Evolutionary conservation across 140 eudicot genomes (phyloP).

Genomic region (Stevia rebaudiana): DNA sequence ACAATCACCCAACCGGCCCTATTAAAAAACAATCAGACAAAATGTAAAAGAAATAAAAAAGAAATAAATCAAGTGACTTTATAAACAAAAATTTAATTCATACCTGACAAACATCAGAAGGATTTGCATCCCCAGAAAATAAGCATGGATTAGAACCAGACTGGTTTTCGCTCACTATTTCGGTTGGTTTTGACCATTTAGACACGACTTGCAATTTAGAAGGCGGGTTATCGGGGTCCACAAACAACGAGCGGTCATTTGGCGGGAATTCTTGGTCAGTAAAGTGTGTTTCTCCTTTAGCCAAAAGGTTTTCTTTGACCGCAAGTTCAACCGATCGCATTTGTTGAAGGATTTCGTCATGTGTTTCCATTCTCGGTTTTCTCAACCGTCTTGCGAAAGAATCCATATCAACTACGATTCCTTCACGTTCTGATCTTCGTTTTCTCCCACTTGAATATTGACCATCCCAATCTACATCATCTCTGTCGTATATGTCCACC

Average conservation of each 20-base stretch:
- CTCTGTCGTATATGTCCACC: constrained; percentile 91
- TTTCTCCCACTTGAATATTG: constrained; percentile 96
- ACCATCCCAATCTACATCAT: constrained; percentile 97
- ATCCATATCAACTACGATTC: constrained; percentile 73
- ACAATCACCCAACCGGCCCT: constrained; percentile 99
- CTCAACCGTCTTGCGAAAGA: constrained; percentile 83
- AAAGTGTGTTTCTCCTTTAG: constrained; percentile 82
- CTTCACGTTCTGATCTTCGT: constrained; percentile 83
- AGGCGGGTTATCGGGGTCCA: constrained; percentile 82
- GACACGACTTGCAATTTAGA: constrained; percentile 90
- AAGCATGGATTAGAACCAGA: constrained; percentile 67
- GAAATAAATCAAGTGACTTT: not conserved
- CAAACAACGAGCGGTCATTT: constrained; percentile 70
- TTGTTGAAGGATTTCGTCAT: constrained; percentile 76
- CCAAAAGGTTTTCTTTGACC: constrained; percentile 82
- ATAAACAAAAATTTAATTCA: not conserved
- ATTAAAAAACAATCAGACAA: constrained; percentile 12
- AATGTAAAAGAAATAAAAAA: not conserved
- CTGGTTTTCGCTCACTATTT: constrained; percentile 65
- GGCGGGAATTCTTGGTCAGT: constrained; percentile 99
- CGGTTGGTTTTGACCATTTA: constrained; percentile 83
- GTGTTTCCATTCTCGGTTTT: constrained; percentile 83
- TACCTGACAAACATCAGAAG: constrained; percentile 99
- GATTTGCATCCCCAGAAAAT: constrained; percentile 77
- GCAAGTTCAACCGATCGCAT: constrained; percentile 95